Conservation (phyloP, 2,329 filamentous ascomycete species). For the Fusarium anthophilum region DNA sequence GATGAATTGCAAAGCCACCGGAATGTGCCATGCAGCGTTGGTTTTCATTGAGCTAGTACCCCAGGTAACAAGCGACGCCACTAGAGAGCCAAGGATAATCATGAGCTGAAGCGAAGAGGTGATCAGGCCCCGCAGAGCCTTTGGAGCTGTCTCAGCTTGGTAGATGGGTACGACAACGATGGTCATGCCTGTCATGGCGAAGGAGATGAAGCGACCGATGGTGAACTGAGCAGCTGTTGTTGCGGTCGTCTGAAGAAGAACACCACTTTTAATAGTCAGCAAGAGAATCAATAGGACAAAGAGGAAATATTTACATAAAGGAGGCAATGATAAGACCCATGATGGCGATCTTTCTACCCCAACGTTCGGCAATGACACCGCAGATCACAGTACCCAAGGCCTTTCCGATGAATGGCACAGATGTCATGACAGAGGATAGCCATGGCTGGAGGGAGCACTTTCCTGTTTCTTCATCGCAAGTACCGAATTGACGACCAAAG, state of each 20-base stretch:
- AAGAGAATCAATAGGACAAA: too few species aligned
- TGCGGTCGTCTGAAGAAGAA: constrained; percentile 43
- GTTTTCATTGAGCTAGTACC: constrained; percentile 39
- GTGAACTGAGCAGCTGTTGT: constrained; percentile 44
- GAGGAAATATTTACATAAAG: not conserved
- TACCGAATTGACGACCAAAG: constrained; percentile 38
- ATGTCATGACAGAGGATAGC: constrained; percentile 41
- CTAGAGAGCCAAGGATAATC: constrained; percentile 41
- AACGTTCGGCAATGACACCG: constrained; percentile 40
- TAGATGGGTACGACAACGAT: constrained; percentile 47
- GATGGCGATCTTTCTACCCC: constrained; percentile 40
- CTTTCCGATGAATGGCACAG: constrained; percentile 41
- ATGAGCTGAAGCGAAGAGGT: constrained; percentile 43
- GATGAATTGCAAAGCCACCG: constrained; percentile 55
- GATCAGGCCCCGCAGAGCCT: constrained; percentile 42
- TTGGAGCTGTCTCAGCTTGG: constrained; percentile 41
- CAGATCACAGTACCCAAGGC: constrained; percentile 12
- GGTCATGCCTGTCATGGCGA: constrained; percentile 46
- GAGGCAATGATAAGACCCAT: constrained; percentile 31
- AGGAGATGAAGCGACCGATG: constrained; percentile 43
- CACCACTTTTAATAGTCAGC: constrained; percentile 14
- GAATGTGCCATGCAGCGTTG: constrained; percentile 52
- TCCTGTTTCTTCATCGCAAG: constrained; percentile 18
- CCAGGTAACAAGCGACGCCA: constrained; percentile 41
- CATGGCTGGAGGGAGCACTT: constrained; percentile 31